These are phyloP conservation scores for Nadsonia commutata DNA, from an alignment of 1,139 yeast species.

Conservation along the genomic window DNA sequence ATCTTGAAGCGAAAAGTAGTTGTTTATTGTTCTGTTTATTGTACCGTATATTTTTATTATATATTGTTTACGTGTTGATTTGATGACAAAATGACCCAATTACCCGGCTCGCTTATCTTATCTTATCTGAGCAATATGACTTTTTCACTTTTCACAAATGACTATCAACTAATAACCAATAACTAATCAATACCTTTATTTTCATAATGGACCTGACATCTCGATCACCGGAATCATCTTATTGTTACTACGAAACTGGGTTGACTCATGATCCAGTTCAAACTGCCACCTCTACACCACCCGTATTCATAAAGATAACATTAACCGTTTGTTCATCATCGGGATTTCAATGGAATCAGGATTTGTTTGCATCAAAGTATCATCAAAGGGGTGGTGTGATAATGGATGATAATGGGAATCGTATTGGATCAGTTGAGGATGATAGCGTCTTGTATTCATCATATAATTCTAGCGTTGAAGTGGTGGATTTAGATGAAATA, in stretches of 20 bases:
- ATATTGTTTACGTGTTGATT: too few species aligned
- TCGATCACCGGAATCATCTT: too few species aligned
- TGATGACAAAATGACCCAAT: too few species aligned
- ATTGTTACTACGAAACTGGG: neutral
- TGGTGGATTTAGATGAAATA: neutral
- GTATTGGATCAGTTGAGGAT: constrained; percentile 1
- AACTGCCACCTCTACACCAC: neutral
- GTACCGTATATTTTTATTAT: too few species aligned
- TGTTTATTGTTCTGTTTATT: too few species aligned
- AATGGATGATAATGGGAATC: constrained; percentile 3
- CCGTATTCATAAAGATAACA: neutral
- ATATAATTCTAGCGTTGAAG: neutral
- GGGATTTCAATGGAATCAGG: constrained; percentile 41
- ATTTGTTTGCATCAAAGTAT: constrained; percentile 51
- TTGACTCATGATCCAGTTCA: neutral
- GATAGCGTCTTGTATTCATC: neutral
- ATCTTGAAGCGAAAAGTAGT: too few species aligned
- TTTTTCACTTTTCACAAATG: too few species aligned
- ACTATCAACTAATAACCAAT: too few species aligned
- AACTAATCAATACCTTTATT: too few species aligned
- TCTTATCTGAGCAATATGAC: too few species aligned
- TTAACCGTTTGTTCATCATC: neutral
- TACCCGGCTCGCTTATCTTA: too few species aligned
- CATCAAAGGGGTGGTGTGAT: constrained; percentile 28
- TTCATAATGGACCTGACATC: too few species aligned